Conservation (phyloP, 192 early-diverging fungal species). For the Coemansia interrupta region DNA sequence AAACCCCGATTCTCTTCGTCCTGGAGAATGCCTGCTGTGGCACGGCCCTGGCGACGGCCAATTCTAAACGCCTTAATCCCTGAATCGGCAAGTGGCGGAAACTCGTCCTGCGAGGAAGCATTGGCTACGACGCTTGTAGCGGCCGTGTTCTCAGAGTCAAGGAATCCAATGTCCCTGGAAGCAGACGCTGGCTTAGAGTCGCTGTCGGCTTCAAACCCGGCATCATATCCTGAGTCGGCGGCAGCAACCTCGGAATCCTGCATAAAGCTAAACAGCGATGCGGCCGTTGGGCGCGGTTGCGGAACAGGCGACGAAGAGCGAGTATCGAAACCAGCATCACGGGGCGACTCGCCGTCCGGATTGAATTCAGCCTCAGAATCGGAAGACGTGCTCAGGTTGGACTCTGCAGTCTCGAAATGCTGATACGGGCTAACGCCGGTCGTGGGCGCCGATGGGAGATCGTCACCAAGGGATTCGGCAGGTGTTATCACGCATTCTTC, state of each 20-base stretch:
- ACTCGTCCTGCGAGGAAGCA: neutral
- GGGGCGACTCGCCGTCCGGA: neutral
- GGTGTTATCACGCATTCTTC: conserved; percentile 1
- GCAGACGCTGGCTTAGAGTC: conserved; percentile 4
- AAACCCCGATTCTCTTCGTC: conserved; percentile 18
- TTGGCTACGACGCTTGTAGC: neutral
- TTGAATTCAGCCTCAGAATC: neutral
- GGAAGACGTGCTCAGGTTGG: neutral
- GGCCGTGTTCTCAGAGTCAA: neutral
- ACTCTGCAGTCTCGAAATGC: conserved; percentile 4
- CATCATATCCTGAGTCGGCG: neutral
- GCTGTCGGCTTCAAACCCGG: neutral
- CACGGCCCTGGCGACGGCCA: conserved; percentile 45
- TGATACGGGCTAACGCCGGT: conserved; percentile 4
- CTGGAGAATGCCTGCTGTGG: conserved; percentile 27
- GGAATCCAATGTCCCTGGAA: neutral
- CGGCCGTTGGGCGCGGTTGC: conserved; percentile 27
- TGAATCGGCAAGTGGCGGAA: conserved; percentile 12
- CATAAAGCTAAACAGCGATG: conserved; percentile 31
- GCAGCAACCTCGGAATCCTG: neutral
- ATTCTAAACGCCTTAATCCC: conserved; percentile 20
- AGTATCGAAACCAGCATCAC: conserved; percentile 1
- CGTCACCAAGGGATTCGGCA: neutral
- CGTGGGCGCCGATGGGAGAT: neutral
- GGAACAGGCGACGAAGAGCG: conserved; percentile 25